phyloP scores from a whole-genome alignment of 306 rosid genomes.

The Amphicarpaea edgeworthii region DNA sequence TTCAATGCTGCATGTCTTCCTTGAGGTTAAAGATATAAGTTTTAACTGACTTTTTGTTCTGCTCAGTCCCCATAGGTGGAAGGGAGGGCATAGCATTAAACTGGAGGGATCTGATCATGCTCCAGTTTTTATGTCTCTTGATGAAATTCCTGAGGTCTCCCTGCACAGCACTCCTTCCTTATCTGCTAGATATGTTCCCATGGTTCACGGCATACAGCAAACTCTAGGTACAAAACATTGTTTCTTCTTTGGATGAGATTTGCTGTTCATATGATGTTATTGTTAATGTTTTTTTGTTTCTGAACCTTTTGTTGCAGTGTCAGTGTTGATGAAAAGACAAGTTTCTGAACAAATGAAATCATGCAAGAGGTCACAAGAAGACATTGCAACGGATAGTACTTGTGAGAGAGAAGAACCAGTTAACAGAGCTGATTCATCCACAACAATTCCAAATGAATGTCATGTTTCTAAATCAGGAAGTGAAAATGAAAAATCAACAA shows the following conservation, averaged over 20 bases:
- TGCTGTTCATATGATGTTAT: constrained; percentile 25
- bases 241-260: constrained; percentile 38
- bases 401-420: constrained; percentile 50
- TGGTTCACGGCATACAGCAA: constrained; percentile 85
- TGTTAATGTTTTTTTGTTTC: constrained; percentile 16
- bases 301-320: constrained; percentile 62
- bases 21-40: constrained; percentile 12
- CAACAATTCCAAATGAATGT: constrained; percentile 35
- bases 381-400: constrained; percentile 36
- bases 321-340: constrained; percentile 69
- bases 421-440: constrained; percentile 41
- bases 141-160: constrained; percentile 67
- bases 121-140: constrained; percentile 72
- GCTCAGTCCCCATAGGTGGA: constrained; percentile 69
- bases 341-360: constrained; percentile 40
- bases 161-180: constrained; percentile 80
- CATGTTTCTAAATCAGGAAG: constrained; percentile 41
- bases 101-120: constrained; percentile 99
- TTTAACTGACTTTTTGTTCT: constrained; percentile 37
- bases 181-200: constrained; percentile 87
- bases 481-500: constrained; percentile 41
- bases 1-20: constrained; percentile 36
- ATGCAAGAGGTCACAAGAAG: constrained; percentile 33
- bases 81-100: constrained; percentile 74
- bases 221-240: constrained; percentile 67